A percentile compares a stretch with the other conserved stretches of the same genome.
Conservation (phyloP, 2,329 filamentous ascomycete genomes). For the Hyphodiscus sp. region DNA sequence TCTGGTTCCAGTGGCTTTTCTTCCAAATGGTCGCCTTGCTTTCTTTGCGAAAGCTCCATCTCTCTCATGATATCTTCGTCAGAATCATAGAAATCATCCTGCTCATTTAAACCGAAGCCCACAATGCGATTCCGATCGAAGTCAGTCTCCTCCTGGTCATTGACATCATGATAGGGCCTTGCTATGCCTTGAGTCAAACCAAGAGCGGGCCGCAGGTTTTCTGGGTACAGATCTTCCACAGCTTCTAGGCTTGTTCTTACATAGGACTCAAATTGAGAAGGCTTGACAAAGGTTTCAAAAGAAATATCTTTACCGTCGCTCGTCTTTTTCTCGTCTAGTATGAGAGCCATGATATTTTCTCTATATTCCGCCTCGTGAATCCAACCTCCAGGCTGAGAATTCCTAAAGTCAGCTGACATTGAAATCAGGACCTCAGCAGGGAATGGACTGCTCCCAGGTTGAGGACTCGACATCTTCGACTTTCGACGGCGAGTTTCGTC, state of each 20-base stretch:
- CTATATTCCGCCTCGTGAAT: conserved; percentile 84
- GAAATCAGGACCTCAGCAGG: conserved; percentile 74
- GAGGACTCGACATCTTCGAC: conserved; percentile 56
- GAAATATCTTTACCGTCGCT: conserved; percentile 38
- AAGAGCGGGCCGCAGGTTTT: conserved; percentile 48
- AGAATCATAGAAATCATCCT: conserved; percentile 45
- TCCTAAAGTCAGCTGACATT: conserved; percentile 78
- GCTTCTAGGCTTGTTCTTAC: conserved; percentile 78
- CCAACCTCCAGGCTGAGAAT: conserved; percentile 73
- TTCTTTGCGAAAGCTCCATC: conserved; percentile 25
- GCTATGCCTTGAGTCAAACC: conserved; percentile 25
- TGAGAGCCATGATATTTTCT: conserved; percentile 55
- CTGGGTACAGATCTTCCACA: conserved; percentile 78
- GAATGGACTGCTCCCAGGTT: conserved; percentile 68
- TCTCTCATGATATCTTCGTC: conserved; percentile 43
- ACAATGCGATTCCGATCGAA: conserved; percentile 59
- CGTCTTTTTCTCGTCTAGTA: conserved; percentile 54
- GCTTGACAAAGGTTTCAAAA: conserved; percentile 62
- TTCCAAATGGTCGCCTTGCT: conserved; percentile 16
- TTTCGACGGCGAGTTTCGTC: conserved; percentile 80
- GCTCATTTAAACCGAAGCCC: conserved; percentile 28
- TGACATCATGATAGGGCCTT: conserved; percentile 6
- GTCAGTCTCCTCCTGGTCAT: conserved; percentile 29
- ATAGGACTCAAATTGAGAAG: conserved; percentile 43
- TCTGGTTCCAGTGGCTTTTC: conserved; percentile 8